Conservation (phyloP, 495 filamentous ascomycete genomes). For the Filosporella fistucella region DNA sequence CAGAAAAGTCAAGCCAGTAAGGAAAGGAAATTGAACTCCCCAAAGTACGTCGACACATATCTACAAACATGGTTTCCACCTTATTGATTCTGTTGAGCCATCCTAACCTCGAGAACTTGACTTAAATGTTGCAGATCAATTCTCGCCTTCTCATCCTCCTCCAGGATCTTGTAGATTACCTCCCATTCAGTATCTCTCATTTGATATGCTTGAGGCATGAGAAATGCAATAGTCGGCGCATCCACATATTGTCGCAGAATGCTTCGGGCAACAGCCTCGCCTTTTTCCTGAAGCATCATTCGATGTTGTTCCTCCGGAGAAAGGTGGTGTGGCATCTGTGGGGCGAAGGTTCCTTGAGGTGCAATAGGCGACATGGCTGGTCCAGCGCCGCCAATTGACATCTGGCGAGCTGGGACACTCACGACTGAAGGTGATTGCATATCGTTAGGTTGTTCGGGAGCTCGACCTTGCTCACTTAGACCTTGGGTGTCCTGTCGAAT, state of each 20-base stretch:
- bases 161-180: slow-evolving; percentile 55
- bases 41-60: not conserved
- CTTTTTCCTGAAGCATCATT: slow-evolving; percentile 27
- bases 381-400: slow-evolving; percentile 31
- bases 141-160: slow-evolving; percentile 42
- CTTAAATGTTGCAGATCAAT: slow-evolving; percentile 45
- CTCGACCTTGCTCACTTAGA: slow-evolving; percentile 38
- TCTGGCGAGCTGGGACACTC: slow-evolving; percentile 22
- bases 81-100: slow-evolving; percentile 7
- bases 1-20: not conserved
- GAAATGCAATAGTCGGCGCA: slow-evolving; percentile 59
- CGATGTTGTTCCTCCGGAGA: slow-evolving; percentile 20
- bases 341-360: slow-evolving; percentile 26
- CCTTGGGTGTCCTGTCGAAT: slow-evolving; percentile 52
- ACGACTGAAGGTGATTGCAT: slow-evolving; percentile 32
- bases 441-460: slow-evolving; percentile 35
- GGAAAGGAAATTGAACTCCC: not conserved
- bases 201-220: slow-evolving; percentile 59
- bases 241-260: slow-evolving; percentile 56
- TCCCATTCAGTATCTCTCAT: slow-evolving; percentile 60
- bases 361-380: slow-evolving; percentile 43
- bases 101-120: slow-evolving; percentile 34
- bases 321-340: not conserved
- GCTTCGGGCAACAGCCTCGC: slow-evolving; percentile 45
- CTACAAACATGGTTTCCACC: not conserved